phyloP scores from a whole-genome alignment of 352 stramenopile species.

The Phytophthora palmivora region DNA sequence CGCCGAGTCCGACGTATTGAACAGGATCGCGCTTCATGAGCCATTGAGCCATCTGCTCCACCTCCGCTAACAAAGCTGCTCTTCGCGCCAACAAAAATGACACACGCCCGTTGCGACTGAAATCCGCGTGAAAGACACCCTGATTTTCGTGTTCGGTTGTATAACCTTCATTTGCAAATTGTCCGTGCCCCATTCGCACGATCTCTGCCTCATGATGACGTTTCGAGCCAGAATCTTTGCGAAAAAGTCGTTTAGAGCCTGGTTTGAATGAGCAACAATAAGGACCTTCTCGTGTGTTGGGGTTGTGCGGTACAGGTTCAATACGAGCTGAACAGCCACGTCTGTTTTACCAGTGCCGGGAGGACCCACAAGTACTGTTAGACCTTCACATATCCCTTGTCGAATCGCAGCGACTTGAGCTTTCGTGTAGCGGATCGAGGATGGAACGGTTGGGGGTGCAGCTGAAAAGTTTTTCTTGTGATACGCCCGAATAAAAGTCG shows the following conservation, averaged over 20 bases:
- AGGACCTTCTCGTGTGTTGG: slow-evolving; percentile 90
- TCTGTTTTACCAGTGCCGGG: slow-evolving; percentile 96
- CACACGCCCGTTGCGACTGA: slow-evolving; percentile 94
- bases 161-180: slow-evolving; percentile 12
- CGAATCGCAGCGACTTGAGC: slow-evolving; percentile 92
- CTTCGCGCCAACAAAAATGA: slow-evolving; percentile 75
- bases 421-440: slow-evolving; percentile 89
- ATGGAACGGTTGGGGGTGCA: neutral
- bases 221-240: slow-evolving; percentile 91
- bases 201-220: slow-evolving; percentile 86
- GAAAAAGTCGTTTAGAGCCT: slow-evolving; percentile 96
- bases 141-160: slow-evolving; percentile 43
- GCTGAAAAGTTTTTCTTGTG: slow-evolving; percentile 18
- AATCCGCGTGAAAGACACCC: slow-evolving; percentile 93
- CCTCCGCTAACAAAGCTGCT: slow-evolving; percentile 89
- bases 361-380: slow-evolving; percentile 95
- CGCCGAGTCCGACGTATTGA: slow-evolving; percentile 55
- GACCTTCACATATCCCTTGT: slow-evolving; percentile 91
- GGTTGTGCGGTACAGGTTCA: slow-evolving; percentile 92
- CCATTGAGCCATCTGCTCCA: slow-evolving; percentile 92
- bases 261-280: slow-evolving; percentile 95
- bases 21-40: slow-evolving; percentile 63
- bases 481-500: slow-evolving; percentile 46
- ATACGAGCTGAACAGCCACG: slow-evolving; percentile 94
- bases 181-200: slow-evolving; percentile 85